Base-by-base conservation (phyloP, 306 rosid genomes). In the Dicorynia guianensis region DNA sequence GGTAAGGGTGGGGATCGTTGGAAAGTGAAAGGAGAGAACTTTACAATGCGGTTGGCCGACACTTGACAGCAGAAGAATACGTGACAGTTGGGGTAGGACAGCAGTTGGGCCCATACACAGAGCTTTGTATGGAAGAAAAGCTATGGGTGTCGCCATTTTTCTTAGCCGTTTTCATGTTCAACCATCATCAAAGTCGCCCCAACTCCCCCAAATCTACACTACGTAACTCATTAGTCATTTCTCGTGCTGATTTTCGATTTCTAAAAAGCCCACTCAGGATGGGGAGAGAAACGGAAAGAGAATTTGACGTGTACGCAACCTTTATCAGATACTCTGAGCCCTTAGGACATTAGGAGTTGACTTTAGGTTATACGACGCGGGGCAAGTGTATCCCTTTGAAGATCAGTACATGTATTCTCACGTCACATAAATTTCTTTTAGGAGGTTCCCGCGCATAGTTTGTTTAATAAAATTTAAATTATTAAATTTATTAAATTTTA, bases 1-100 rank as follows among this genome's bases (percentile, higher is more conserved):
- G 79, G 40, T 8, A 55, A 33, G 43, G 66, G 5, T 39, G 19
- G 30, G 20, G 43, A 40, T 33, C n/a, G 72, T 46, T 69, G 60
- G 75, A 80, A 75, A 81, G 85, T 44, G 76, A 83, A 68, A 79
- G 69, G 49, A 39, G 59, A 58, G 47, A 79, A n/a, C 71, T 74
- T 81, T 68, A 81, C 78, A 63, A 83, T 66, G 86, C 69, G 71
- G 89, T 76, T 76, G 84, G 89, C 76, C 59, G 80, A 81, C n/a
- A n/a, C n/a, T n/a, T n/a, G n/a, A n/a, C 83, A 81, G 82, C 61
- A 65, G 81, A 81, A 65, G 77, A 69, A 80, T 90, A 81, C 88
- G 87, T 82, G 87, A 88, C 83, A 82, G 93, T 90, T 90, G 93
- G 79, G 85, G 83, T 82, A 68, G 67, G 85, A 48, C 79, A 44